Evolutionary conservation across 768 basidiomycete species (phyloP).

Genomic region (Rickenella mellea): DNA sequence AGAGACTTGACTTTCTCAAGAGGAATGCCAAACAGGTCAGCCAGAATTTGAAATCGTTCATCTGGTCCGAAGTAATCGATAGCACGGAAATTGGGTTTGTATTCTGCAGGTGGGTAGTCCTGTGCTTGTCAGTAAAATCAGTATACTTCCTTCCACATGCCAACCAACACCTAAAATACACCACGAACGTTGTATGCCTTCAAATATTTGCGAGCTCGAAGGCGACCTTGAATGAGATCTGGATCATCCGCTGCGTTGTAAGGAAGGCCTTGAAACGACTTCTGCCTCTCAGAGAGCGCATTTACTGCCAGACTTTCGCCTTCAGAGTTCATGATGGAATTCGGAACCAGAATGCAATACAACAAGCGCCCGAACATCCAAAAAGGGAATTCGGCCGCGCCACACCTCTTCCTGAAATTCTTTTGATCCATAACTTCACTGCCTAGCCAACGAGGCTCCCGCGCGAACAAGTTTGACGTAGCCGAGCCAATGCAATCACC

Average conservation of each 20-base stretch:
- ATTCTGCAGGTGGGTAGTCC: slow-evolving; percentile 4
- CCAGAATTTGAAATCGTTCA: slow-evolving; percentile 7
- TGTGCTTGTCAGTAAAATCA: not conserved
- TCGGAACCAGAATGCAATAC: no score
- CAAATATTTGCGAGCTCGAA: slow-evolving; percentile 3
- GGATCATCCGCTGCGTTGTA: slow-evolving; percentile 4
- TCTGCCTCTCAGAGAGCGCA: slow-evolving; percentile 6
- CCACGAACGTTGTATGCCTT: slow-evolving; percentile 5
- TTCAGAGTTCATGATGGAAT: no score
- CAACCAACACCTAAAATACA: not conserved
- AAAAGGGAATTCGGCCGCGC: no score
- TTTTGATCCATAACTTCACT: no score
- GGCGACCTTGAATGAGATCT: slow-evolving; percentile 3
- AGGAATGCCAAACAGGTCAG: slow-evolving; percentile 7
- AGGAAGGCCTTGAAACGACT: slow-evolving; percentile 1
- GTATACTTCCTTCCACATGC: not conserved
- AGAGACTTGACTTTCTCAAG: slow-evolving; percentile 3
- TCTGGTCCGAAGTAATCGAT: slow-evolving; percentile 7
- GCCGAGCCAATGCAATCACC: no score
- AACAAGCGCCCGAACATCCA: no score
- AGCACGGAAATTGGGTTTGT: not conserved
- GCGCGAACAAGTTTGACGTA: no score
- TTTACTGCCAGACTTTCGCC: no score
- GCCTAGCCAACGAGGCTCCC: no score
- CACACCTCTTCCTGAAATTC: no score